phyloP scores from a whole-genome alignment of 2,329 filamentous ascomycete species.

The Chaetomium olivaceum region DNA sequence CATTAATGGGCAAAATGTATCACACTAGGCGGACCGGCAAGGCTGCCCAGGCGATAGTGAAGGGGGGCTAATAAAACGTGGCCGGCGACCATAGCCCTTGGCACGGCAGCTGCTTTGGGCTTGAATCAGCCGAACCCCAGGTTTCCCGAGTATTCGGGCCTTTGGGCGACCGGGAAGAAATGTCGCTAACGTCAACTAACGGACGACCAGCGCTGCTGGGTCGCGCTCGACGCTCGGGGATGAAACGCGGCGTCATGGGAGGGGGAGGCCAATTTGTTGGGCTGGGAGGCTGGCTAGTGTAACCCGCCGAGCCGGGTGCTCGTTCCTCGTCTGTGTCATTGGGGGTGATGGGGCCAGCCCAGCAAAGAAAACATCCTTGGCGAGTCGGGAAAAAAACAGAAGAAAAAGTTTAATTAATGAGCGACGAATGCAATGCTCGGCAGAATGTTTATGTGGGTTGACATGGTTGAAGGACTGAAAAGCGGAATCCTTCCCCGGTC shows the following conservation, averaged over 20 bases:
- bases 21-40: neutral
- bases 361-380: conserved; percentile 8
- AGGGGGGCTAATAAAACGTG: neutral
- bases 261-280: neutral
- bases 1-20: neutral
- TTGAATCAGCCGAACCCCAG: conserved; percentile 21
- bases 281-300: neutral
- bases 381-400: neutral
- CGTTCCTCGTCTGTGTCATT: neutral
- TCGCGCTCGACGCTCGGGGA: neutral
- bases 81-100: neutral
- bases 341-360: neutral
- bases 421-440: neutral
- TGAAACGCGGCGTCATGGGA: conserved; percentile 17
- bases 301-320: conserved; percentile 14
- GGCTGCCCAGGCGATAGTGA: neutral
- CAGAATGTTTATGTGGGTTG: conserved; percentile 10
- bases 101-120: neutral
- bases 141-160: conserved; percentile 23
- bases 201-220: neutral
- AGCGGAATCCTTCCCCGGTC: conserved; percentile 30
- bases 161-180: conserved; percentile 9
- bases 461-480: conserved; percentile 13
- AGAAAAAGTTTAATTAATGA: conserved; percentile 16
- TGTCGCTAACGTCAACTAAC: neutral